These are phyloP conservation scores for Porpolomopsis calyptriformis DNA, from an alignment of 768 basidiomycete species.

Conservation along the genomic window DNA sequence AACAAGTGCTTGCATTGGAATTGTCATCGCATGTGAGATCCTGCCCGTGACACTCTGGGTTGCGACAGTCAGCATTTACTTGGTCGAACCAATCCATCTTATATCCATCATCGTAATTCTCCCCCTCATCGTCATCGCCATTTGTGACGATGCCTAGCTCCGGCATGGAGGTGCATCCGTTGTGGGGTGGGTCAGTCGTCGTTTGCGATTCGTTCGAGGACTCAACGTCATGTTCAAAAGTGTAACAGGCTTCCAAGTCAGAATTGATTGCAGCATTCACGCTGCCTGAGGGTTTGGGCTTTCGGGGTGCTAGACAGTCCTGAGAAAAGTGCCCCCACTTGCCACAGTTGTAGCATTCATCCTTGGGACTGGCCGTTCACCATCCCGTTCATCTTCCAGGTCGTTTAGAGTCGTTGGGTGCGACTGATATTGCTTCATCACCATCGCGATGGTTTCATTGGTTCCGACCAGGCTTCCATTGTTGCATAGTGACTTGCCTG, in stretches of 20 bases:
- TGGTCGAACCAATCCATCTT: neutral
- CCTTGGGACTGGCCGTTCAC: neutral
- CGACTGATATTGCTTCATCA: slow-evolving; percentile 1
- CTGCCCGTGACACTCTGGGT: neutral
- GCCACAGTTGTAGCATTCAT: slow-evolving; percentile 20
- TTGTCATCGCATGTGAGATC: neutral
- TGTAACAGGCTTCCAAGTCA: neutral
- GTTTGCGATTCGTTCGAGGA: no score
- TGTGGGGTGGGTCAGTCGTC: no score
- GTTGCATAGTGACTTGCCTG: slow-evolving; percentile 6
- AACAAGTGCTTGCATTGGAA: neutral
- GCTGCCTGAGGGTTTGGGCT: slow-evolving; percentile 1
- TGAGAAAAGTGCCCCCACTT: slow-evolving; percentile 15
- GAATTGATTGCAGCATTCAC: slow-evolving; percentile 3
- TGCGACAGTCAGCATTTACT: neutral
- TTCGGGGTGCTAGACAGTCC: slow-evolving; percentile 12
- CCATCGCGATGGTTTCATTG: neutral
- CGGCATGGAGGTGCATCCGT: no score
- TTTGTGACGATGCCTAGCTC: no score
- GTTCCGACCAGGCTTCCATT: neutral
- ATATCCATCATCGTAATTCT: neutral
- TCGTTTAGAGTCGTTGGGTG: neutral
- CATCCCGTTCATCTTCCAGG: neutral
- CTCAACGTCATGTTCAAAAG: no score
- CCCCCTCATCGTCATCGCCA: no score